Evolutionary conservation across 371 early-diverging fungal species (phyloP).

Genomic region (Funneliformis caledonium): DNA sequence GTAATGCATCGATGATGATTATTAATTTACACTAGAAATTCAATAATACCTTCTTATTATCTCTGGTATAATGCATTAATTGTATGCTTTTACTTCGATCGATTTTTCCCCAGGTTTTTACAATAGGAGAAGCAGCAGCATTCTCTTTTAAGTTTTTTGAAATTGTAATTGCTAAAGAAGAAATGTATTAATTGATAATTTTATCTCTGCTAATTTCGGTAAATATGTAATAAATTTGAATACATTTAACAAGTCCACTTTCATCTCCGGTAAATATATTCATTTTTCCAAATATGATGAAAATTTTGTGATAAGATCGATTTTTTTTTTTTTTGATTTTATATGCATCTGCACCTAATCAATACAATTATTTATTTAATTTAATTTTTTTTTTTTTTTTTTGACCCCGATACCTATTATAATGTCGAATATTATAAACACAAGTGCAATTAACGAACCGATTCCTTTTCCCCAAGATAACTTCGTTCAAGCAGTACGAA

Average conservation of each 20-base stretch:
- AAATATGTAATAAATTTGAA: not conserved
- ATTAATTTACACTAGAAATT: not conserved
- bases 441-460: too few species aligned
- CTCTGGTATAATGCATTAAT: slow-evolving; percentile 12
- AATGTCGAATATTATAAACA: not conserved
- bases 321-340: not conserved
- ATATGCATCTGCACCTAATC: not conserved
- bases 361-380: too few species aligned
- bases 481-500: not conserved
- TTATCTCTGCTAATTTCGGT: not conserved
- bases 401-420: too few species aligned
- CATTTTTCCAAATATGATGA: slow-evolving; percentile 4
- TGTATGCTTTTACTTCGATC: slow-evolving; percentile 49
- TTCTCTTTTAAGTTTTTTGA: slow-evolving; percentile 26
- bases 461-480: not conserved
- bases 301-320: not conserved
- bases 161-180: not conserved
- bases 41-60: not conserved
- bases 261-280: slow-evolving; percentile 75
- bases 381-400: too few species aligned
- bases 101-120: slow-evolving; percentile 57
- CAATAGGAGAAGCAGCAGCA: slow-evolving; percentile 47
- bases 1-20: not conserved
- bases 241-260: slow-evolving; percentile 75
- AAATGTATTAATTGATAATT: not conserved